Evolutionary conservation across 2,329 filamentous ascomycete genomes (phyloP), one percentile per base, ranked within the genome.

Genomic region (Phialophora expanda): DNA sequence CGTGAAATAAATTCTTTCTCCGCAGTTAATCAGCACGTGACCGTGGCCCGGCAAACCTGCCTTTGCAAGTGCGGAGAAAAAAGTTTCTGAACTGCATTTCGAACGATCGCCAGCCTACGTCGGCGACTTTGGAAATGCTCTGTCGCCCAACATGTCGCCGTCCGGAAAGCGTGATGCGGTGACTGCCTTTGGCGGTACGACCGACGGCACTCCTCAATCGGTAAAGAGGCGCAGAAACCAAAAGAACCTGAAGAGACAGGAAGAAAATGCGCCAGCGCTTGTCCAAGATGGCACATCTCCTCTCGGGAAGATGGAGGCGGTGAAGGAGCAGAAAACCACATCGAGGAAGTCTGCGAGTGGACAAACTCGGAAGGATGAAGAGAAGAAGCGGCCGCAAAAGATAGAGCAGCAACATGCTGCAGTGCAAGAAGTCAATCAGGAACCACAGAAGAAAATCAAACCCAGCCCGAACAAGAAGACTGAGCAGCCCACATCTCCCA

Each of bases 141-240:
- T 38, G 24, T 24, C n/a, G 12, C 28, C 22, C 24, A 54, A 24
- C 14, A 71, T 71, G 69, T 67, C 68, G 2, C 61, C 65, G 28
- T 38, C 50, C 17, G 32, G 34, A 14, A 71, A 71, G 59, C 64
- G 69, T 11, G 62, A 70, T 51, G 69, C 68, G 1, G 64, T 62
- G 4, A 61, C 60, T 48, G 69, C 69, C 7, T 71, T 71, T 55
- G 67, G 69, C 24, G 65, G 48, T 22, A 48, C 26, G 2, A 56
- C 38, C 7, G 44, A 28, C 22, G 38, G 44, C 11, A 56, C 20
- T 34, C 48, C 55, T 44, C 67, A 66, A 34, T 12, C 28, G 12
- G 11, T 9, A 20, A 55, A 55, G 14, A 55, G 53, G 28, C 53
- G 30, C 24, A 55, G 28, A 55, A 28, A 20, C 53, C 24, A 11